These are phyloP conservation scores for Oxyria digyna DNA, from an alignment of 148 eudicot species.

Conservation along the genomic window DNA sequence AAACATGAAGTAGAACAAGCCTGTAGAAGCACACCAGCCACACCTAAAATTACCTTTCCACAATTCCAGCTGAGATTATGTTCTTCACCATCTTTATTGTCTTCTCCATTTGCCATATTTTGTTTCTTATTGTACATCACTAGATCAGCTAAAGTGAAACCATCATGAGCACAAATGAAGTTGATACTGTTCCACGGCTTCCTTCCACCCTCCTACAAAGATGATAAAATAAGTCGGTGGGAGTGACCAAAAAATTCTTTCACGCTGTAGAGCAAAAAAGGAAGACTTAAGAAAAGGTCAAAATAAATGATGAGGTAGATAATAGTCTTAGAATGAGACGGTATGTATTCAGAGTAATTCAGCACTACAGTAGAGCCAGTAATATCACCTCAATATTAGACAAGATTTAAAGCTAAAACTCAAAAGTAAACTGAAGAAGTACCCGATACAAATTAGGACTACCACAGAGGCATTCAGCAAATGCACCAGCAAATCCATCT, in stretches of 20 bases:
- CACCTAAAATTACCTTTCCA: constrained; percentile 50
- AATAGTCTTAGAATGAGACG: no score
- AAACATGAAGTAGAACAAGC: not conserved
- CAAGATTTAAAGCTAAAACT: not conserved
- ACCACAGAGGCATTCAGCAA: constrained; percentile 98
- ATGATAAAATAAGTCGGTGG: not conserved
- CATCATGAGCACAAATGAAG: constrained; percentile 92
- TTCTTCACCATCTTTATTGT: constrained; percentile 95
- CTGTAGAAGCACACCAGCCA: not conserved
- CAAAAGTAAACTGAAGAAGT: constrained; percentile 6
- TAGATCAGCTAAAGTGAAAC: constrained; percentile 86
- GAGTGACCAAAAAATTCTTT: not conserved
- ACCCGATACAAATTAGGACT: constrained; percentile 93
- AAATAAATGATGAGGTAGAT: no score
- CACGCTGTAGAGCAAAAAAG: no score
- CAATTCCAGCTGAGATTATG: constrained; percentile 98
- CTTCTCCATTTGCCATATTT: constrained; percentile 92
- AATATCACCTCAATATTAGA: not conserved
- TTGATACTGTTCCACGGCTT: constrained; percentile 98
- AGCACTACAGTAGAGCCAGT: not conserved
- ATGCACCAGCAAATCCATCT: constrained; percentile 93
- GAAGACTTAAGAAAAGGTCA: no score
- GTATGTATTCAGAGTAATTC: no score
- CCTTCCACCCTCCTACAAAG: constrained; percentile 74
- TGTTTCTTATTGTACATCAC: constrained; percentile 85